Evolutionary conservation across 2,329 filamentous ascomycete genomes (phyloP).

Genomic region (Parascedosporium putredinis): DNA sequence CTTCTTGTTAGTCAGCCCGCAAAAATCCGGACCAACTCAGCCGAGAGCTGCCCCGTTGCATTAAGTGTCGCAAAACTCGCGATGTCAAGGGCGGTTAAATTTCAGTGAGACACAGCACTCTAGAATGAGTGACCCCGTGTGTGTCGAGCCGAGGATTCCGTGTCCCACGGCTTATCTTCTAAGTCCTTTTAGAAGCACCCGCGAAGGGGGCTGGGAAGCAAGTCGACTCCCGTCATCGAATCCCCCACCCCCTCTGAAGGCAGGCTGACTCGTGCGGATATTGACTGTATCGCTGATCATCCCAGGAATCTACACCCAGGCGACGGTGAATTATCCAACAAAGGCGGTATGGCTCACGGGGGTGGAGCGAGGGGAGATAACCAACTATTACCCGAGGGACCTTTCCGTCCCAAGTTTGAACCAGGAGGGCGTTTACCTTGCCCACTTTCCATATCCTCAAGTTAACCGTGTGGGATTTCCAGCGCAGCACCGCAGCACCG

Average conservation of each 20-base stretch:
- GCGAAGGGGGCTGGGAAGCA: no score
- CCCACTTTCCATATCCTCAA: not conserved
- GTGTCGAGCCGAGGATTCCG: slow-evolving; percentile 7
- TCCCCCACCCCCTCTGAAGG: no score
- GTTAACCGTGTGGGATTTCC: not conserved
- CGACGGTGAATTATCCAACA: no score
- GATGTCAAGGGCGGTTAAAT: slow-evolving; percentile 6
- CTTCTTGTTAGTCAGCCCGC: slow-evolving; percentile 2
- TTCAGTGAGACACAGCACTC: slow-evolving; percentile 3
- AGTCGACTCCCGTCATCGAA: no score
- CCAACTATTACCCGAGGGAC: no score
- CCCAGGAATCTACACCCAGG: no score
- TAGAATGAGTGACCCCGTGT: not conserved
- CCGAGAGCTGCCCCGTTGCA: not conserved
- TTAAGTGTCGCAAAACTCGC: slow-evolving; percentile 6
- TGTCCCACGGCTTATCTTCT: not conserved
- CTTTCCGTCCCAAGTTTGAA: no score
- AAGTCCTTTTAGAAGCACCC: not conserved
- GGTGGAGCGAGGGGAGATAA: no score
- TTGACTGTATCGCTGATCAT: no score
- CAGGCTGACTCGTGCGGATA: no score
- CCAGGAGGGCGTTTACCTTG: no score
- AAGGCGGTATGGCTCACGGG: no score
- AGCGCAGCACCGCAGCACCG: not conserved
- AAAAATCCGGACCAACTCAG: not conserved